Conservation (phyloP, 768 basidiomycete genomes). For the Boletus reticuloceps region DNA sequence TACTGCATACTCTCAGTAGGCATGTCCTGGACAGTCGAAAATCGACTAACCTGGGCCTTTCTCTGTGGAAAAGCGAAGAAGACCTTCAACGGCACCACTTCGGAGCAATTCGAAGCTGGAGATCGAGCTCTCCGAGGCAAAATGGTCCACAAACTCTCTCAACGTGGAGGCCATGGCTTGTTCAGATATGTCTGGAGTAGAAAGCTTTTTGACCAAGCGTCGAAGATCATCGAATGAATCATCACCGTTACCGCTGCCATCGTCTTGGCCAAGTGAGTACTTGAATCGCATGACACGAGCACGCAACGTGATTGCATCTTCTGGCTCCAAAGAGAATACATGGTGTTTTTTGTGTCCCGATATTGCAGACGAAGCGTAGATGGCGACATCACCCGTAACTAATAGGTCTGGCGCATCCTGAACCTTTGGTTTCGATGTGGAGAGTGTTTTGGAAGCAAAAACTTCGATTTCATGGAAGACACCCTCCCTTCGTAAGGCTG, state of each 20-base stretch:
- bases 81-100: constrained; percentile 86
- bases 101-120: constrained; percentile 96
- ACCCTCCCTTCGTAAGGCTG: constrained; percentile 90
- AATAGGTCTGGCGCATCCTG: constrained; percentile 35
- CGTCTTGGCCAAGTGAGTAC: constrained; percentile 59
- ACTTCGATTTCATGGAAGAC: constrained; percentile 93
- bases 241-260: constrained; percentile 51
- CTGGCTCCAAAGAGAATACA: constrained; percentile 71
- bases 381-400: constrained; percentile 35
- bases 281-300: constrained; percentile 87
- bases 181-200: constrained; percentile 53
- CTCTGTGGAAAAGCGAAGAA: constrained; percentile 80
- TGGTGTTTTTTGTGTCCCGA: constrained; percentile 70
- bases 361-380: constrained; percentile 44
- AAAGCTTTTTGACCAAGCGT: constrained; percentile 63
- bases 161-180: constrained; percentile 60
- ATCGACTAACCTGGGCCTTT: constrained; percentile 36
- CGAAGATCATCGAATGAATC: constrained; percentile 63
- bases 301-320: constrained; percentile 91
- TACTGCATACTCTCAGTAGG: constrained; percentile 43
- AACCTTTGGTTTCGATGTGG: constrained; percentile 51
- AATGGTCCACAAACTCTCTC: constrained; percentile 75
- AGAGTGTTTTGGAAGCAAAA: constrained; percentile 63
- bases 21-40: neutral
- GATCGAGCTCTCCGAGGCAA: constrained; percentile 74